phyloP scores from a whole-genome alignment of 495 filamentous ascomycete genomes.

The Pseudomonodictys pantanalensis region DNA sequence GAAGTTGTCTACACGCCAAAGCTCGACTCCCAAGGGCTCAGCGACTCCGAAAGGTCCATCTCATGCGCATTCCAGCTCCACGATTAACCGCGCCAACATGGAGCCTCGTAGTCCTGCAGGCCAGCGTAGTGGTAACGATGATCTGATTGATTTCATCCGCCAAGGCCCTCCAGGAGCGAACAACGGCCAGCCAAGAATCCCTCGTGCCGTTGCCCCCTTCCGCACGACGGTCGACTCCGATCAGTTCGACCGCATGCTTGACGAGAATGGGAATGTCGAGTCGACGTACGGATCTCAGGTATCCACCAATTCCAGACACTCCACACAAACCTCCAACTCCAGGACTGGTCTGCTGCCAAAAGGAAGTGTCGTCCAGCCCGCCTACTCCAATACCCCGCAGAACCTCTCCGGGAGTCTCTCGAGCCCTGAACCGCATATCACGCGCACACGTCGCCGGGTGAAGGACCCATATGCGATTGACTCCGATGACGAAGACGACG shows the following conservation, averaged over 20 bases:
- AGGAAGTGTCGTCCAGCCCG: slow-evolving; percentile 31
- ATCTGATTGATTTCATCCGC: slow-evolving; percentile 92
- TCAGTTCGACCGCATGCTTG: slow-evolving; percentile 56
- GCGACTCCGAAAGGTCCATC: too few relatives aligned
- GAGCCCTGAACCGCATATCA: slow-evolving; percentile 34
- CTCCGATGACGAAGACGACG: slow-evolving; percentile 72
- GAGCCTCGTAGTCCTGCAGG: slow-evolving; percentile 71
- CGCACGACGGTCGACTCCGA: slow-evolving; percentile 82
- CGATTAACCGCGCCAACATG: slow-evolving; percentile 36
- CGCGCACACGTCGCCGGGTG: slow-evolving; percentile 69
- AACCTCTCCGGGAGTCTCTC: slow-evolving; percentile 18
- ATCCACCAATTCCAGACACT: slow-evolving; percentile 45
- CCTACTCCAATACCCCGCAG: slow-evolving; percentile 33
- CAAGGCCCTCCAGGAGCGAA: slow-evolving; percentile 63
- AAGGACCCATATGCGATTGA: slow-evolving; percentile 93
- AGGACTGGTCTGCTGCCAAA: slow-evolving; percentile 53
- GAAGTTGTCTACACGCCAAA: slow-evolving; percentile 22
- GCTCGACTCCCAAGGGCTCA: too few relatives aligned
- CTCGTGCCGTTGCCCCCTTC: slow-evolving; percentile 81
- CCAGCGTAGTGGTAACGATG: slow-evolving; percentile 65
- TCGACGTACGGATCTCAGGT: slow-evolving; percentile 26
- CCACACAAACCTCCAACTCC: slow-evolving; percentile 56
- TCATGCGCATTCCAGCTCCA: slow-evolving; percentile 8
- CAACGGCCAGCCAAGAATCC: slow-evolving; percentile 62
- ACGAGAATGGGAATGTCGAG: slow-evolving; percentile 35